Conservation (phyloP, 83 land plant species). For the Picea abies region DNA sequence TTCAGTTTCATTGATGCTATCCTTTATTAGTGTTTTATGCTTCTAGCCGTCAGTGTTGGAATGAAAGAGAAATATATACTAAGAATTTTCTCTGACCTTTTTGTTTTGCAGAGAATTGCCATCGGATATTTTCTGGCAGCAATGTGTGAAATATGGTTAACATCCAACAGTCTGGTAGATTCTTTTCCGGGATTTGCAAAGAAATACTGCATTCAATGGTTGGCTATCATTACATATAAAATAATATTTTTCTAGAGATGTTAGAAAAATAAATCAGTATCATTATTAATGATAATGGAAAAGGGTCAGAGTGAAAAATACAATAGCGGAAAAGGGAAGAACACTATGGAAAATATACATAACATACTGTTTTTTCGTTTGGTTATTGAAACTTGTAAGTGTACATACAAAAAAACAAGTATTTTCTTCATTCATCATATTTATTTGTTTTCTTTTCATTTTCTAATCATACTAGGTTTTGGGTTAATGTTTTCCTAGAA, state of each 20-base stretch:
- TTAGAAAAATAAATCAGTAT: neutral
- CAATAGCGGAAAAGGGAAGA: no score
- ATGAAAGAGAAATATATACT: neutral
- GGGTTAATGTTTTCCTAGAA: no score
- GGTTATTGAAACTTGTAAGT: no score
- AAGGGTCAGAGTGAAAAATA: neutral
- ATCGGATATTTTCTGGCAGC: conserved; percentile 61
- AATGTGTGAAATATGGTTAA: conserved; percentile 53
- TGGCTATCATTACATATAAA: conserved; percentile 18
- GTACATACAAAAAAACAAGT: no score
- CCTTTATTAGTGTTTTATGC: no score
- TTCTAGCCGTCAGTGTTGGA: neutral
- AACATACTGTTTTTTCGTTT: no score
- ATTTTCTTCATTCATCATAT: no score
- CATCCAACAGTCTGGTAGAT: conserved; percentile 30
- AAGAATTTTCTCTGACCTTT: neutral
- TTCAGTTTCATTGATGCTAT: neutral
- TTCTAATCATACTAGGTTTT: no score
- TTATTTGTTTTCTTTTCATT: no score
- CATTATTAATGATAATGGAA: neutral
- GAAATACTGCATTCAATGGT: conserved; percentile 52
- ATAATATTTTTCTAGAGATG: neutral
- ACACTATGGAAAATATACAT: no score
- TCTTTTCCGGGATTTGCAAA: conserved; percentile 33
- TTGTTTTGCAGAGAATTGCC: conserved; percentile 51